phyloP scores from a whole-genome alignment of 2,329 filamentous ascomycete genomes.

The Cordyceps tenuipes region DNA sequence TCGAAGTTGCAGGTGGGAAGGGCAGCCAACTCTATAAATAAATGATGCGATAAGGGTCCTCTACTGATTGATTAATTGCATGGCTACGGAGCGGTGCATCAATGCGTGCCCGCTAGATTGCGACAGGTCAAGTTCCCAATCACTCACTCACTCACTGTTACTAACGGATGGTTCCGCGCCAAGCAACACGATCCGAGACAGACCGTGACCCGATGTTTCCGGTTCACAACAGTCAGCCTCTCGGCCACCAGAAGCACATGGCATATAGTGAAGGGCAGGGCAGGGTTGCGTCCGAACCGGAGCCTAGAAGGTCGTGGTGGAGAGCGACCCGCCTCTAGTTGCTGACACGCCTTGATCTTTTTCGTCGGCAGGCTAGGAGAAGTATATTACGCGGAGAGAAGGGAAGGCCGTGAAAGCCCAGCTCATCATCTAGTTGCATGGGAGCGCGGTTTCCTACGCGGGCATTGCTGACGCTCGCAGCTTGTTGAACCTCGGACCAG shows the following conservation, averaged over 20 bases:
- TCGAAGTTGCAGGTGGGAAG: no score
- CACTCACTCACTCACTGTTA: no score
- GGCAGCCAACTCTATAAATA: not conserved
- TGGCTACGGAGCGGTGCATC: not conserved
- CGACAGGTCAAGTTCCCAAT: not conserved
- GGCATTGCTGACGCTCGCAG: not conserved
- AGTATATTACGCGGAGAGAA: not conserved
- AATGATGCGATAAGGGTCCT: not conserved
- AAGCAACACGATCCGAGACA: not conserved
- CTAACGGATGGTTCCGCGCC: not conserved
- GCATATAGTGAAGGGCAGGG: not conserved
- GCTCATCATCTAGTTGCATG: not conserved
- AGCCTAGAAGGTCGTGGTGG: not conserved
- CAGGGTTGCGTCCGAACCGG: not conserved
- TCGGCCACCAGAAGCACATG: not conserved
- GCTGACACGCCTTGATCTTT: not conserved
- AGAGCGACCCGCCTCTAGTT: conserved; percentile 8
- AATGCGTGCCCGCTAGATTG: not conserved
- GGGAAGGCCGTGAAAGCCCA: not conserved
- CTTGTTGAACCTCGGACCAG: not conserved
- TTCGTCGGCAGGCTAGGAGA: not conserved
- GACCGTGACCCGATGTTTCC: not conserved
- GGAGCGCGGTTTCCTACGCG: not conserved
- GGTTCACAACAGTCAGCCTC: not conserved
- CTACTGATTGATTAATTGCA: not conserved